phyloP scores from a whole-genome alignment of 1,139 yeast genomes.

The Yamadazyma sp. region DNA sequence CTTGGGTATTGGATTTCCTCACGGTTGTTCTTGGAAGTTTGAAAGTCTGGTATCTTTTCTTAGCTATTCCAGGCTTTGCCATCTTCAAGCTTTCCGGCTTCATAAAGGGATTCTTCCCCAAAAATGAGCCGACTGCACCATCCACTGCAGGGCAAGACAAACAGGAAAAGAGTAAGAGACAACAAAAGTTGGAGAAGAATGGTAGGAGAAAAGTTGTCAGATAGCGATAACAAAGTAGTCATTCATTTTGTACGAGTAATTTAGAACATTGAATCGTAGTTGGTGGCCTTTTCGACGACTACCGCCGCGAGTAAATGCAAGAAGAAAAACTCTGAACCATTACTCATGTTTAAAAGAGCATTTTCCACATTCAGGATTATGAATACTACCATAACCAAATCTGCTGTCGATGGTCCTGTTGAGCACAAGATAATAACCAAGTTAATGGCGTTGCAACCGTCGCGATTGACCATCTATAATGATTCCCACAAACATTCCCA shows the following conservation, averaged over 20 bases:
- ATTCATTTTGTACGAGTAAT: no score
- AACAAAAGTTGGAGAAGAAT: constrained; percentile 18
- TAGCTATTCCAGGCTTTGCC: constrained; percentile 52
- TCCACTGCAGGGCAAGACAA: constrained; percentile 1
- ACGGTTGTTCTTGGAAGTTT: constrained; percentile 57
- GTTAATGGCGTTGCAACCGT: constrained; percentile 43
- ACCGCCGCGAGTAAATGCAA: neutral
- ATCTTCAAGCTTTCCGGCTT: constrained; percentile 45
- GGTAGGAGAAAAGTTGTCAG: constrained; percentile 15
- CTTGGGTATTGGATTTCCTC: constrained; percentile 60
- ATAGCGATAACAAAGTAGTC: no score
- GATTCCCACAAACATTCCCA: constrained; percentile 90
- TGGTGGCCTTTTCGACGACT: no score
- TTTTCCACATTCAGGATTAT: constrained; percentile 3
- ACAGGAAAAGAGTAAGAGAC: constrained; percentile 17
- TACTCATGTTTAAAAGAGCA: constrained; percentile 1
- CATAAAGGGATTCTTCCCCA: constrained; percentile 14
- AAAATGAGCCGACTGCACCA: constrained; percentile 2
- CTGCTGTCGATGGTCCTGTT: constrained; percentile 46
- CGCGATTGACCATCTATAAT: constrained; percentile 58
- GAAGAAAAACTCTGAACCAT: neutral
- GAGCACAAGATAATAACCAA: constrained; percentile 48
- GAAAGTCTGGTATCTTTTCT: constrained; percentile 61
- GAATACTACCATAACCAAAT: constrained; percentile 14
- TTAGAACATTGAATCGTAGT: no score